phyloP scores from a whole-genome alignment of 306 rosid genomes.

The Vachellia collinsii region DNA sequence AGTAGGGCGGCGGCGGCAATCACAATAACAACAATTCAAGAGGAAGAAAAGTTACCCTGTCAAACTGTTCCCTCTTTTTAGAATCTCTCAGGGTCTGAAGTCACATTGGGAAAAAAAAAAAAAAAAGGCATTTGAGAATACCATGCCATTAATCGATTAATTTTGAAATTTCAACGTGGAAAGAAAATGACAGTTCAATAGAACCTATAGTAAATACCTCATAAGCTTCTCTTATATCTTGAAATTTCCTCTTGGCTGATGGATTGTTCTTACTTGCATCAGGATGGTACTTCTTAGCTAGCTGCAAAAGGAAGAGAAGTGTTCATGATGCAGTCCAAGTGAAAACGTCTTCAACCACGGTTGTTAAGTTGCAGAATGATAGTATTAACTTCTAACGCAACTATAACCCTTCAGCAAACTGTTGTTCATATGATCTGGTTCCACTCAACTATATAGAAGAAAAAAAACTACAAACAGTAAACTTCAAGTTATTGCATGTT shows the following conservation, averaged over 20 bases:
- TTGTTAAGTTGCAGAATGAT: conserved; percentile 16
- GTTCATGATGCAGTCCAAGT: conserved; percentile 27
- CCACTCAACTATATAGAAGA: conserved; percentile 2
- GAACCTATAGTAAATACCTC: conserved; percentile 62
- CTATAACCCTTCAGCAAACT: conserved; percentile 18
- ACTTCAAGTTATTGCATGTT: conserved; percentile 14
- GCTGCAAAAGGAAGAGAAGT: conserved; percentile 55
- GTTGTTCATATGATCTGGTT: conserved; percentile 15
- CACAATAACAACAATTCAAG: conserved; percentile 1
- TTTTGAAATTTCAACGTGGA: conserved; percentile 20
- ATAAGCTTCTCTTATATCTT: conserved; percentile 90
- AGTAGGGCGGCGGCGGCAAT: not conserved
- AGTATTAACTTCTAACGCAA: conserved; percentile 27
- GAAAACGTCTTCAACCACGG: conserved; percentile 28
- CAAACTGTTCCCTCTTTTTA: conserved; percentile 71
- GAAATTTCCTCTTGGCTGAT: conserved; percentile 88
- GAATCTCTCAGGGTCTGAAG: conserved; percentile 84
- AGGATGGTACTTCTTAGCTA: conserved; percentile 94
- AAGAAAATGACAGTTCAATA: conserved; percentile 15
- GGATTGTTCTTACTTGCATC: conserved; percentile 87
- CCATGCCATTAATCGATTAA: conserved; percentile 26
- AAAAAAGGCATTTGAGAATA: conserved; percentile 24
- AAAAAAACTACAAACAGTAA: conserved; percentile 10
- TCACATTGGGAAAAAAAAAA: conserved; percentile 27
- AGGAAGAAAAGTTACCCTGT: conserved; percentile 50